These are phyloP conservation scores for Chrysanthemum seticuspe DNA, from an alignment of 129 eudicot genomes.

Conservation along the genomic window DNA sequence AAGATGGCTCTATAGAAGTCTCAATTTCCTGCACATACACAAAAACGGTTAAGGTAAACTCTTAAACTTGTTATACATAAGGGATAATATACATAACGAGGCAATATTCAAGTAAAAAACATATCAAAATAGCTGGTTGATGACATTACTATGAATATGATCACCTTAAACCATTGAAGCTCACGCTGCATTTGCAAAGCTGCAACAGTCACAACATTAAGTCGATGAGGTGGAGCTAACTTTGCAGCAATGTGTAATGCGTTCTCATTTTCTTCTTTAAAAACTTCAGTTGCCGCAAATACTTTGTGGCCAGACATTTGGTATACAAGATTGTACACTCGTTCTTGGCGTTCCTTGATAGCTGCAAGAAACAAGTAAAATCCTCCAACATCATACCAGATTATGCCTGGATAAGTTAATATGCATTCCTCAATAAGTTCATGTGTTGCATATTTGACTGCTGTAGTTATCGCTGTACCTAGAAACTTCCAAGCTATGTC, in stretches of 20 bases:
- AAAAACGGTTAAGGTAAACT: neutral
- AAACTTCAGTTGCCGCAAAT: neutral
- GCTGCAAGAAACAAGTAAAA: conserved; percentile 16
- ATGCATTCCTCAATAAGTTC: conserved; percentile 15
- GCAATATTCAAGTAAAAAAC: too few relatives aligned
- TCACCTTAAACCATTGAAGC: conserved; percentile 21
- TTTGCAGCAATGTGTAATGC: conserved; percentile 42
- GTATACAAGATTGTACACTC: conserved; percentile 10
- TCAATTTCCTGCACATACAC: neutral
- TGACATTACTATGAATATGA: too few relatives aligned
- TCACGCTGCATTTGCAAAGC: conserved; percentile 19
- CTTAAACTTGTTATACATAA: too few relatives aligned
- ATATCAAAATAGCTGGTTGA: too few relatives aligned
- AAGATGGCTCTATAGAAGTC: neutral
- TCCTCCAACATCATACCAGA: conserved; percentile 9
- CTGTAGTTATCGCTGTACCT: conserved; percentile 1
- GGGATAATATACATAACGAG: too few relatives aligned
- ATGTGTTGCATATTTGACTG: conserved; percentile 2
- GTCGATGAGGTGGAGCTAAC: conserved; percentile 36
- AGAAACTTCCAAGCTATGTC: conserved; percentile 9
- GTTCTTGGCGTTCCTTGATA: conserved; percentile 6
- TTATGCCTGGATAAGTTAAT: conserved; percentile 3
- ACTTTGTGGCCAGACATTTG: too few relatives aligned
- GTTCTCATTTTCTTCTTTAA: neutral
- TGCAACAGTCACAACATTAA: conserved; percentile 32